Conservation (phyloP, 164 flowering plant genomes). For the Berberis thunbergii region DNA sequence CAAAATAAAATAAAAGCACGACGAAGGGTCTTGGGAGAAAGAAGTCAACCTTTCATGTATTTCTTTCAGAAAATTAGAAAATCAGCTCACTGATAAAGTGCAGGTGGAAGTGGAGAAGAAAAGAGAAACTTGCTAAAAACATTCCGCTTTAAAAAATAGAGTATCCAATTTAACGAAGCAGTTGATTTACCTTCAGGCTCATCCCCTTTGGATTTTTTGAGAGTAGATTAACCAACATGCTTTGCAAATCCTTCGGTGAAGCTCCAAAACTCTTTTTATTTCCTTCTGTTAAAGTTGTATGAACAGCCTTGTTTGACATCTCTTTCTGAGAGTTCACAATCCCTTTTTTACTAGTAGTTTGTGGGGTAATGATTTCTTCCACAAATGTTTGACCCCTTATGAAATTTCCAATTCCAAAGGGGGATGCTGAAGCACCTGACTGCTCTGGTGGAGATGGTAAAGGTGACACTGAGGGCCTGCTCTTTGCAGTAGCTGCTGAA, state of each 20-base stretch:
- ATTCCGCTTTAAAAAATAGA: no score
- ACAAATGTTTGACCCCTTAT: conserved; percentile 21
- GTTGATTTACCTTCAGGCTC: conserved; percentile 57
- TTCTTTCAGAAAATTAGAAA: no score
- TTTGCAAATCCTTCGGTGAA: conserved; percentile 46
- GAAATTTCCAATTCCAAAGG: conserved; percentile 33
- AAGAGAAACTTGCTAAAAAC: no score
- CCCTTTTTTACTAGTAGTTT: conserved; percentile 27
- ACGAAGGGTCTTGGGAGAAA: no score
- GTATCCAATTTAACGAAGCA: not conserved
- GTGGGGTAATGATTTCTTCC: conserved; percentile 28
- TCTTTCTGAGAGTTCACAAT: conserved; percentile 45
- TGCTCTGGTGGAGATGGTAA: conserved; percentile 57
- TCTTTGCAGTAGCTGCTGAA: conserved; percentile 34
- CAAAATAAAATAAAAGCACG: no score
- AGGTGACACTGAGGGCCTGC: conserved; percentile 59
- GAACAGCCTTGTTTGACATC: conserved; percentile 20
- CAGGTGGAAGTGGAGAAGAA: no score
- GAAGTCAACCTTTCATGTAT: no score
- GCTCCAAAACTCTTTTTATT: conserved; percentile 23
- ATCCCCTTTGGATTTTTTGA: conserved; percentile 72
- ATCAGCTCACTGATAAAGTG: no score
- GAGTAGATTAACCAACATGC: conserved; percentile 45
- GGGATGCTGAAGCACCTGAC: conserved; percentile 43
- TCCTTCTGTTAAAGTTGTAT: conserved; percentile 16